Evolutionary conservation across 331 rosid genomes (phyloP).

Genomic region (Saraca asoca): DNA sequence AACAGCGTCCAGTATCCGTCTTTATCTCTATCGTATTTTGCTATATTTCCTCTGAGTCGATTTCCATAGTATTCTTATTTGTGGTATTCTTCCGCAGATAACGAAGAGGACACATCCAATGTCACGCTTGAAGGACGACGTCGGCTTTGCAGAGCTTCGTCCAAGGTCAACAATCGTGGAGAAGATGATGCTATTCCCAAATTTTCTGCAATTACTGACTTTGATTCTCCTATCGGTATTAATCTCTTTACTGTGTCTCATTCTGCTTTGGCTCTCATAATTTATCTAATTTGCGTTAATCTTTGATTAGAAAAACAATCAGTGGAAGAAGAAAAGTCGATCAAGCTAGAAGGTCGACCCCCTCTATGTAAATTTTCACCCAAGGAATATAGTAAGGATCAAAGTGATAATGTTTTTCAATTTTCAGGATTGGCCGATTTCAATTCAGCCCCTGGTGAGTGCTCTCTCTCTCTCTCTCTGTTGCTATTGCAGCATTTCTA

Average conservation of each 20-base stretch:
- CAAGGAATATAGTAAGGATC: not conserved
- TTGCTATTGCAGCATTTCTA: not conserved
- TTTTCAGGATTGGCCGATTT: slow-evolving; percentile 16
- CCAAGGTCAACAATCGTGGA: not conserved
- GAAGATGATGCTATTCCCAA: slow-evolving; percentile 39
- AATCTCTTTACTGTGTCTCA: not conserved
- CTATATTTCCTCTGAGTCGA: not conserved
- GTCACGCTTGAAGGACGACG: slow-evolving; percentile 29
- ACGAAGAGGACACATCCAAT: slow-evolving; percentile 26
- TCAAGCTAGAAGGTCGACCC: slow-evolving; percentile 13
- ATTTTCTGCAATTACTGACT: slow-evolving; percentile 57
- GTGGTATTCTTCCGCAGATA: slow-evolving; percentile 21
- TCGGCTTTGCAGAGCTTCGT: slow-evolving; percentile 19
- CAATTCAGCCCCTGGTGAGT: slow-evolving; percentile 42
- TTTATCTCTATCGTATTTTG: too few relatives aligned
- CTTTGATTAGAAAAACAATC: slow-evolving; percentile 31
- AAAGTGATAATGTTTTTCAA: not conserved
- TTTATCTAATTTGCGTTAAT: not conserved
- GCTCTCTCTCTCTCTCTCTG: not conserved
- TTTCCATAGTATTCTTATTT: not conserved
- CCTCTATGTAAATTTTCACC: not conserved
- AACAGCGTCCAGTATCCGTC: slow-evolving; percentile 22
- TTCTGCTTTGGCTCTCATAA: not conserved
- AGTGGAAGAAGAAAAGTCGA: slow-evolving; percentile 12
- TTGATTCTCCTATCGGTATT: slow-evolving; percentile 53